Base-by-base conservation (phyloP, 139 green algal genomes). In the Micractinium conductrix region DNA sequence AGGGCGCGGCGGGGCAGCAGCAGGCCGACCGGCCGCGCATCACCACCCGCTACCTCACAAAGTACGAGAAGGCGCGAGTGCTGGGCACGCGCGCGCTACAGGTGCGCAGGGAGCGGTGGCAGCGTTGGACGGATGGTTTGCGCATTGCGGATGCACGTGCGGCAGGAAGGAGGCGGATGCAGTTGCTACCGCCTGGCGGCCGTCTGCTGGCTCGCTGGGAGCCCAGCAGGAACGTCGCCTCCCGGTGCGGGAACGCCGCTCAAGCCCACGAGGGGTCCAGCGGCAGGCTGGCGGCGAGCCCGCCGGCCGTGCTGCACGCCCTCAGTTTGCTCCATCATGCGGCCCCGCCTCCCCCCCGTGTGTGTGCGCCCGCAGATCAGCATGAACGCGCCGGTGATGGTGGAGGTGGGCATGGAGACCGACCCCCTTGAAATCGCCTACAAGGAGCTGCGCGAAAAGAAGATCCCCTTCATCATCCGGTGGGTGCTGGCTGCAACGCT, bases 331-430 rank as follows among this genome's bases (percentile, higher is more conserved):
- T n/a, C n/a, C n/a, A n/a, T n/a, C n/a, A n/a, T n/a, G n/a, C n/a
- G n/a, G n/a, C n/a, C n/a, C n/a, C n/a, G n/a, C n/a, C n/a, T n/a
- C n/a, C n/a, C n/a, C n/a, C 48, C 48, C 16, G 48, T 58, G 12
- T 58, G 10, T 62, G 53, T 21, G 19, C 19, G 19, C 26, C 19
- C n/a, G 17, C 78, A 87, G 62, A 85, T 91, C 38, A 72, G 90
- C 84, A 99, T 99, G 97, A 99, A 99, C 85, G 97, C 97, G 14
- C 97, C 97, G 5, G 92, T 99, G 2, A 97, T 99, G 95, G 95
- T 99, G 69, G 93, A 96, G 44, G 87, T 97, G 60, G 92, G 95
- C 45, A 94, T 92, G 1, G 92, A 96, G 84, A 96, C 93, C 9
- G 86, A 82, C 69, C 79, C 68, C 4, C 68, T 93, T 71, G 91